A percentile compares a stretch with the other conserved stretches of the same genome.
Conservation (phyloP, 345 rosid genomes). For the Melaleuca quinquenervia region DNA sequence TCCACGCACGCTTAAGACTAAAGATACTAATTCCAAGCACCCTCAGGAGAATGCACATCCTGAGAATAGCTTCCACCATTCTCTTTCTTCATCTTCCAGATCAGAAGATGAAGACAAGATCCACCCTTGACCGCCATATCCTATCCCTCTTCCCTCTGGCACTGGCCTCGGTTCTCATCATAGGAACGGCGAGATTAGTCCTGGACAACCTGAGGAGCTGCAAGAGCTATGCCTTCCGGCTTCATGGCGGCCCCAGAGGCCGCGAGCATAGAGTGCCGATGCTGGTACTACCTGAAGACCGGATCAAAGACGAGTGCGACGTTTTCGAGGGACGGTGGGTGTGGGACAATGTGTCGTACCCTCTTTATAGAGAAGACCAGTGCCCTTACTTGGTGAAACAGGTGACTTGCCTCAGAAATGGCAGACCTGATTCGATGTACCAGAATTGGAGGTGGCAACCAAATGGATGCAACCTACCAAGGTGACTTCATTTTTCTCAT, state of each 20-base stretch:
- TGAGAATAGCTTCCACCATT: neutral
- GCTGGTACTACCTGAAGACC: constrained; percentile 40
- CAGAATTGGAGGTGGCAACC: constrained; percentile 95
- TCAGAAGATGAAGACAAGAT: constrained; percentile 9
- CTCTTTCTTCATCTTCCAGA: neutral
- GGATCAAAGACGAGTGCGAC: constrained; percentile 49
- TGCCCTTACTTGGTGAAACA: constrained; percentile 89
- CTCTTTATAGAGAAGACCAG: constrained; percentile 62
- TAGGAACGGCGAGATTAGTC: constrained; percentile 40
- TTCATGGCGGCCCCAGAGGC: constrained; percentile 12
- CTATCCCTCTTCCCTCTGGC: constrained; percentile 49
- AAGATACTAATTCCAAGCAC: neutral
- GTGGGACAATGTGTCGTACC: constrained; percentile 74
- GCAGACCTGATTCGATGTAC: constrained; percentile 73
- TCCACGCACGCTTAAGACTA: neutral
- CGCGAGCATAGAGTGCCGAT: constrained; percentile 14
- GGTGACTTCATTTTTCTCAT: constrained; percentile 15
- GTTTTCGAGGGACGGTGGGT: constrained; percentile 79
- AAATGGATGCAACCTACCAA: constrained; percentile 54
- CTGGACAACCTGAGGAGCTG: constrained; percentile 47
- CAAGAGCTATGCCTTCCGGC: constrained; percentile 19
- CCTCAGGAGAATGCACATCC: neutral
- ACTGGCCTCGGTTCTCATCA: constrained; percentile 35
- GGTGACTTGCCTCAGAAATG: constrained; percentile 68
- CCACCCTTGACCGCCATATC: constrained; percentile 30